phyloP scores from a whole-genome alignment of 1,139 yeast genomes.

The Kodamaea anthophila region DNA sequence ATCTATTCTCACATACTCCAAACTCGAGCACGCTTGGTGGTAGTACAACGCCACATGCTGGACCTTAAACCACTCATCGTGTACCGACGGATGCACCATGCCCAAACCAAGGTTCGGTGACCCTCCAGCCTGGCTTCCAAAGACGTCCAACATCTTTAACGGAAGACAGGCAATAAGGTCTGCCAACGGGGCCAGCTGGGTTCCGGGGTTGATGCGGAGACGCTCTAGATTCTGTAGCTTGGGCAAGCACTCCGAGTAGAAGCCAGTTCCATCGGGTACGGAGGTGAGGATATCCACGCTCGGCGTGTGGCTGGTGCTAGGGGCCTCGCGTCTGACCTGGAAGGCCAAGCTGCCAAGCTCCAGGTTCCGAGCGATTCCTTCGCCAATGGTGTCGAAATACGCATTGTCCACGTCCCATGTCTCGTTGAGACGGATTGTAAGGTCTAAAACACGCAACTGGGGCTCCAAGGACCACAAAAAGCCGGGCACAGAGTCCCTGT shows the following conservation, averaged over 20 bases:
- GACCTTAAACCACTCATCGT: constrained; percentile 53
- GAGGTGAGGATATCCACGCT: constrained; percentile 13
- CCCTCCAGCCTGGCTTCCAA: constrained; percentile 50
- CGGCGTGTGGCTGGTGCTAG: constrained; percentile 2
- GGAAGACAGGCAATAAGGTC: constrained; percentile 22
- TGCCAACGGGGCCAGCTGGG: constrained; percentile 20
- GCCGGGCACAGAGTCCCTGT: constrained; percentile 35
- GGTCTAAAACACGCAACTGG: constrained; percentile 30
- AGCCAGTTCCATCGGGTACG: constrained; percentile 9
- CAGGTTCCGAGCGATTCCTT: constrained; percentile 1
- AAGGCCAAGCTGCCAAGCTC: constrained; percentile 5
- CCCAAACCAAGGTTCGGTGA: constrained; percentile 52
- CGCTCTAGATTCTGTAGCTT: constrained; percentile 20
- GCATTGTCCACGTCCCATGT: constrained; percentile 20
- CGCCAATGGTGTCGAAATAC: constrained; percentile 5
- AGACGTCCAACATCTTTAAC: constrained; percentile 37
- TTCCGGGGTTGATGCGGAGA: constrained; percentile 37
- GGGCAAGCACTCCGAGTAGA: constrained; percentile 6
- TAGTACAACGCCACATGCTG: constrained; percentile 46
- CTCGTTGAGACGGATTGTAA: constrained; percentile 37
- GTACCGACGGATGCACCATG: constrained; percentile 47
- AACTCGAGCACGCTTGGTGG: constrained; percentile 17
- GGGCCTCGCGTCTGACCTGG: constrained; percentile 6
- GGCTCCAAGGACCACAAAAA: constrained; percentile 25
- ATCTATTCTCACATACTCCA: constrained; percentile 42